Base-by-base conservation (phyloP, 2,329 filamentous ascomycete species). In the Colletotrichum somersetense region DNA sequence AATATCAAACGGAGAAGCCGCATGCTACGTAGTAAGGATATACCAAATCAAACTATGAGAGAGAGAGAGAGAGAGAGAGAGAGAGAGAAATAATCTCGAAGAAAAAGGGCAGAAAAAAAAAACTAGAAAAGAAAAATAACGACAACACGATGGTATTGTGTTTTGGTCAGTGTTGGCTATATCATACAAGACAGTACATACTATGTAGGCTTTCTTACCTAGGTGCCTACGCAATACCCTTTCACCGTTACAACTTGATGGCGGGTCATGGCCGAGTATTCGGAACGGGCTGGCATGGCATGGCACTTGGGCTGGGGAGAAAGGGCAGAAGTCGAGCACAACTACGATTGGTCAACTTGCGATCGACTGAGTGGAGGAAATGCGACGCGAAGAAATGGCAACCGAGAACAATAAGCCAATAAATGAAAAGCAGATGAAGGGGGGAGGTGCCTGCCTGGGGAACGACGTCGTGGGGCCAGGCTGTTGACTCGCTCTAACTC, bases 401-500 rank as follows among this genome's bases (percentile, higher is more conserved):
- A 23, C 38, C 26, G n/a, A 35, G 30, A 30, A 30, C 4, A 59
- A 66, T 59, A 69, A 57, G 55, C 50, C 48, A 61, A 46, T 35
- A n/a, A 66, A 53, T 38, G 58, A 48, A 30, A 30, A 46, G 30
- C 12, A 23, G 33, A 38, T 14, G 42, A 18, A 46, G 26, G 35
- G 44, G 46, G 44, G 46, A 33, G 6, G 14, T 2, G 58, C 11
- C 30, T 30, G 52, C 44, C 52, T 44, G 42, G 59, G 44, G 35
- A 55, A 65, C 59, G 42, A 62, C 42, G 58, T 38, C 66, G 53
- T 69, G 44, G 65, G 64, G 59, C 69, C 48, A 46, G 69, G 66
- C 66, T 64, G 59, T 72, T 72, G 69, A 72, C 69, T 72, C 69
- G 69, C 69, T 72, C 69, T 42, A 3, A 16, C 40, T 5, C 40